Evolutionary conservation across 2,329 filamentous ascomycete genomes (phyloP).

Genomic region (Aspergillus sp.): DNA sequence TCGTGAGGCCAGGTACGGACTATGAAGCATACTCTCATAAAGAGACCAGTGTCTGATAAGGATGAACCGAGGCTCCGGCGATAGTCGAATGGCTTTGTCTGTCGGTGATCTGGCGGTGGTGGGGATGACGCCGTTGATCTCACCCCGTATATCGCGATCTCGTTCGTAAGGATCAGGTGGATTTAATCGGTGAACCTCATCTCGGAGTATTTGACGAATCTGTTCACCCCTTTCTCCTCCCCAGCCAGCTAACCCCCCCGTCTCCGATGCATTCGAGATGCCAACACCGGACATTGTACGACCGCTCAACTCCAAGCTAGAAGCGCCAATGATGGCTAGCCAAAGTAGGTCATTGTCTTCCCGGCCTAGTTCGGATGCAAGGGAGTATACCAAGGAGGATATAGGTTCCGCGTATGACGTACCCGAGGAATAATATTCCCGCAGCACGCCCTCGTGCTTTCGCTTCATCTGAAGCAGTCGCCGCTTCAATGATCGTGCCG

Average conservation of each 20-base stretch:
- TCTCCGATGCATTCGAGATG: conserved; percentile 55
- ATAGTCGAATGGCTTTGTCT: conserved; percentile 87
- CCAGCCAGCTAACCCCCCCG: conserved; percentile 66
- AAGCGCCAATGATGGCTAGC: conserved; percentile 91
- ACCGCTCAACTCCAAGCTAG: conserved; percentile 89
- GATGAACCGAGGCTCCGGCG: conserved; percentile 89
- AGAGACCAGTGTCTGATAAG: conserved; percentile 95
- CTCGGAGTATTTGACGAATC: conserved; percentile 80
- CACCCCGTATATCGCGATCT: conserved; percentile 62
- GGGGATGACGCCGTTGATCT: conserved; percentile 78
- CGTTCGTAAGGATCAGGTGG: conserved; percentile 64
- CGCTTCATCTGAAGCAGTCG: conserved; percentile 72
- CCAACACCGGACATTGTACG: conserved; percentile 79
- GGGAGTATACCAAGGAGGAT: conserved; percentile 88
- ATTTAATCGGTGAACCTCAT: conserved; percentile 92
- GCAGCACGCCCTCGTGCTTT: conserved; percentile 73
- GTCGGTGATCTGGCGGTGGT: conserved; percentile 85
- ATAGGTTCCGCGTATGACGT: conserved; percentile 93
- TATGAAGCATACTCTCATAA: conserved; percentile 98
- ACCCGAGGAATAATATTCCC: conserved; percentile 81
- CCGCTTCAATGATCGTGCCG: conserved; percentile 69
- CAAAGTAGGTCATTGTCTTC: conserved; percentile 97
- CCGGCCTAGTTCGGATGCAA: conserved; percentile 90
- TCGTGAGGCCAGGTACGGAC: conserved; percentile 86
- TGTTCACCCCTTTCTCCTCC: conserved; percentile 77